Conservation (phyloP, 2,329 filamentous ascomycete species). For the Penicillium italicum region DNA sequence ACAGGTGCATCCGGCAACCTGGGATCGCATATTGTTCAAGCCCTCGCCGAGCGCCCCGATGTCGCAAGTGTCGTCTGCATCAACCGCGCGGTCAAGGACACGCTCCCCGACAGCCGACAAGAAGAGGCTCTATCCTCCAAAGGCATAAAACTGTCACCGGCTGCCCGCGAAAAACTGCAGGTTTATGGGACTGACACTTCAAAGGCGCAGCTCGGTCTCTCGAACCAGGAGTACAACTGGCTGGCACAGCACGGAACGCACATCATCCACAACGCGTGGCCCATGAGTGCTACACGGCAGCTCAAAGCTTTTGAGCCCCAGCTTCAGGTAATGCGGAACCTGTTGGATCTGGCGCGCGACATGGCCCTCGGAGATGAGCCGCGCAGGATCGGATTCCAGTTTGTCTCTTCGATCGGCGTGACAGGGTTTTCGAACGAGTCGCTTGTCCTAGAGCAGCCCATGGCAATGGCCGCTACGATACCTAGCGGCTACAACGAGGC, state of each 20-base stretch:
- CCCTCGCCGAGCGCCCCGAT: not conserved
- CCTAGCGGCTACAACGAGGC: too few species aligned
- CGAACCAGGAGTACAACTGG: slow-evolving; percentile 33
- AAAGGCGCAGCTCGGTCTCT: slow-evolving; percentile 49
- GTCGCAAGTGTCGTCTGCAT: not conserved
- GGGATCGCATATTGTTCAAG: not conserved
- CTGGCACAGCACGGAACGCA: slow-evolving; percentile 46
- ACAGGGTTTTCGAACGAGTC: too few species aligned
- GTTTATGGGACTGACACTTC: slow-evolving; percentile 52
- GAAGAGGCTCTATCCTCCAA: not conserved
- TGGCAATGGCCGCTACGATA: too few species aligned
- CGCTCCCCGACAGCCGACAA: not conserved
- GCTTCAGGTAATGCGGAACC: slow-evolving; percentile 14
- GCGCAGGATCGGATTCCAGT: slow-evolving; percentile 14
- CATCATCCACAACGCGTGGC: slow-evolving; percentile 39
- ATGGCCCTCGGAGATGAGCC: not conserved
- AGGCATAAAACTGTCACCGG: not conserved
- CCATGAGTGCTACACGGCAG: slow-evolving; percentile 8
- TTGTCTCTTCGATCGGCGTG: slow-evolving; percentile 15
- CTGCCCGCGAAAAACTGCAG: slow-evolving; percentile 34
- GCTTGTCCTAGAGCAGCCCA: too few species aligned
- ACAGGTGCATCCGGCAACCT: not conserved
- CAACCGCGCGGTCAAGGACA: not conserved
- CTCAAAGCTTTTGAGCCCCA: slow-evolving; percentile 15
- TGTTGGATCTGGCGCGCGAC: slow-evolving; percentile 15